Evolutionary conservation across 805 yeast genomes (phyloP), one percentile per base, ranked within the genome.

Genomic region (Cyberlindnera euphorbiae): DNA sequence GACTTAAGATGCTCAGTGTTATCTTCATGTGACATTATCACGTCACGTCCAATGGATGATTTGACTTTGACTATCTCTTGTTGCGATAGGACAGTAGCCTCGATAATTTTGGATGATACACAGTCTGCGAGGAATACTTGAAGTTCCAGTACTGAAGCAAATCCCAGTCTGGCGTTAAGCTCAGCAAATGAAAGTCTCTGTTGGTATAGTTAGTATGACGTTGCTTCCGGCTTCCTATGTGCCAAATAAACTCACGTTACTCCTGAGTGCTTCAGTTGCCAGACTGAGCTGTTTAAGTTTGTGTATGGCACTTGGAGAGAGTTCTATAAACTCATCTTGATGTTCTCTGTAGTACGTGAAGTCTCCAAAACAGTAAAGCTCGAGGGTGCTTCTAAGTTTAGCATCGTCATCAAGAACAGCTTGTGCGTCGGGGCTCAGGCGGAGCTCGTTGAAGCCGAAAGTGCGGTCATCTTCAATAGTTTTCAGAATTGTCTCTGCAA

Each of bases 331-430:
- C 11, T 31, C 27, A 1, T 26, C 31, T 14, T 18, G 24, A 10
- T 44, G 27, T 8, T 30, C 16, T 7, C 17, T 15, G 30, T 51
- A 53, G 35, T 53, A 45, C 2, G 35, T 17, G 13, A 35, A 43
- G 8, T 35, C 38, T 1, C 59, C 59, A 35, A 55, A 55, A 36
- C 55, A 38, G 40, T 52, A 55, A 5, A 55, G 33, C 12, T 46
- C 45, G 14, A 53, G 30, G 1, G 59, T 55, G 32, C 43, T 42
- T 19, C 27, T 29, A 11, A 50, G 38, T 21, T 33, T 12, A 5
- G 28, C 34, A 15, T 51, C 38, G 8, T 37, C 30, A 7, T 19
- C 13, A 21, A 32, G 37, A 8, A 38, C 11, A 7, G 17, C 18
- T 7, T 13, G 15, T 13, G 39, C 23, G 5, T 39, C 33, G 0